Base-by-base conservation (phyloP, 495 filamentous ascomycete species). In the Daldinia vernicosa region DNA sequence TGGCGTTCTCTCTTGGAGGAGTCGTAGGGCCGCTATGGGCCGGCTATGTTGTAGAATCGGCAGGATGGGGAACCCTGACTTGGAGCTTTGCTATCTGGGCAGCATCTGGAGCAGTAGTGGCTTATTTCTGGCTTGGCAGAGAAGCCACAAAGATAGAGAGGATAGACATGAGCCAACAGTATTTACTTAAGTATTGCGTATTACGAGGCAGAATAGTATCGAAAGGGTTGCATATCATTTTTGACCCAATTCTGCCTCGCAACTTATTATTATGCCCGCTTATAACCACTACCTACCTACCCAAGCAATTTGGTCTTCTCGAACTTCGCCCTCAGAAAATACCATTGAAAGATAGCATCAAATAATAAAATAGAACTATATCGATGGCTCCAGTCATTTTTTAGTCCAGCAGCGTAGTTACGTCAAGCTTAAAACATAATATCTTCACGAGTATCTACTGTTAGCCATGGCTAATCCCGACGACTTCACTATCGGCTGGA, bases 31-130 rank as follows among this genome's bases (percentile, higher is more conserved):
- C 90, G 55, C 72, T 91, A 24, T 84, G 86, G 80, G 87, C 85
- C 9, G 90, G 89, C 0, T 89, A 88, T 51, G 80, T 92, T 33
- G 78, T 84, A 8, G 81, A 86, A 15, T 74, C 76, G 14, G 84
- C 83, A 39, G 90, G 89, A 8, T 93, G 90, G 90, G 83, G 81
- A 0, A 87, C 85, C 0, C 84, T 89, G 83, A 80, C 82, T 6
- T 89, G 85, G 85, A 82, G 80, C 6, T 77, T 90, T 66, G 88
- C 77, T 0, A 39, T 84, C 0, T 82, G 79, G 74, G 76, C 76
- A n/a, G 71, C 66, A 4, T 63, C 65, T 28, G 78, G 76, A 0
- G 74, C 69, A 9, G 40, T 78, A 14, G 60, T 77, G 5, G 43
- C 37, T 28, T 63, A 17, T 57, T 27, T 75, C 22, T 75, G 72